Base-by-base conservation (phyloP, 352 stramenopile genomes). In the Saprolegnia parasitica region DNA sequence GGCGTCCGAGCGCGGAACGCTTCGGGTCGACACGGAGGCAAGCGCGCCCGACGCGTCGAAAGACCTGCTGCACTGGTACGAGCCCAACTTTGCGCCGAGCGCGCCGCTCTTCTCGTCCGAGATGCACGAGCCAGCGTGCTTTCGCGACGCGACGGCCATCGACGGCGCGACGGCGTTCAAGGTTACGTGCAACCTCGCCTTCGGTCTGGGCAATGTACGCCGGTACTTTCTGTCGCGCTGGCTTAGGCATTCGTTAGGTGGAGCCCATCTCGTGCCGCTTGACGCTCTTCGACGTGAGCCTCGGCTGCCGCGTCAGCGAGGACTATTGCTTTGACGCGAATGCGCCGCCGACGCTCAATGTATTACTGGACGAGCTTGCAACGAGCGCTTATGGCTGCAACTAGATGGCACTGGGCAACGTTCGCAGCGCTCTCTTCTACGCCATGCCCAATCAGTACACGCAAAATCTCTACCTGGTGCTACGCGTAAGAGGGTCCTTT, bases 211-310 rank as follows among this genome's bases (percentile, higher is more conserved):
- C 8, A 20, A 35, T 10, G 58, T 66, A 66, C 40, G 40, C n/a
- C 20, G 13, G 5, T 37, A 35, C 47, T 40, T 5, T 39, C 9
- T 37, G 11, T 29, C 35, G 5, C 24, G 16, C 39, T 16, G 5
- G 20, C 18, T n/a, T 39, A 20, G 24, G 56, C 13, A 4, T n/a
- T 56, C 24, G 24, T 37, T 54, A 91, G 84, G 58, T 91, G 24
- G 85, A 93, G 61, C 77, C 81, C 8, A 55, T 93, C 0, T 75
- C 76, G 6, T 93, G 81, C 65, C 78, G 77, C 2, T 67, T 91
- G 40, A 24, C 85, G 9, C 58, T 91, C 39, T 93, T 90, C 61
- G 85, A 93, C 52, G 67, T 84, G 9, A 76, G 73, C 6, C 66
- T 84, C 9, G 76, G 74, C 46, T 86, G 76, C 39, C 76, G 85